These are phyloP conservation scores for Metarhizium humberi DNA, from an alignment of 2,329 filamentous ascomycete genomes.

Conservation along the genomic window DNA sequence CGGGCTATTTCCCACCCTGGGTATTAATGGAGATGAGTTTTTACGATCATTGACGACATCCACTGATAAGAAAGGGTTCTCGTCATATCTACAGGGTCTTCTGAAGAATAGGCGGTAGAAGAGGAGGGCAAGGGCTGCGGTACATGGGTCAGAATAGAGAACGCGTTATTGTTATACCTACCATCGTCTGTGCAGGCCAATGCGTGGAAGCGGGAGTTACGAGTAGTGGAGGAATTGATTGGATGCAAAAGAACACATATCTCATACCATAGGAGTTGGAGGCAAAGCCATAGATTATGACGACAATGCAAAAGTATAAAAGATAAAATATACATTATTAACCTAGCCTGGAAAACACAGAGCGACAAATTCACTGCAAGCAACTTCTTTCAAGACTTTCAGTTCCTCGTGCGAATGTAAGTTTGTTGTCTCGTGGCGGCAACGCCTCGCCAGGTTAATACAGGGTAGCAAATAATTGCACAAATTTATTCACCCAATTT, in stretches of 20 bases:
- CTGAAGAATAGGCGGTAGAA: constrained; percentile 35
- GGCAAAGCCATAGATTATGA: neutral
- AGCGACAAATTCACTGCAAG: neutral
- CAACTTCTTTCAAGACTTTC: too few species aligned
- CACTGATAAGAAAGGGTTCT: constrained; percentile 51
- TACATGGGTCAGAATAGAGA: neutral
- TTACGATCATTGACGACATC: constrained; percentile 48
- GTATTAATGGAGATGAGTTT: constrained; percentile 52
- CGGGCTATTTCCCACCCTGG: constrained; percentile 54
- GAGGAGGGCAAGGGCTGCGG: neutral
- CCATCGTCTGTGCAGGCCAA: neutral
- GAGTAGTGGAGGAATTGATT: neutral
- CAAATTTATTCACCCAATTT: neutral
- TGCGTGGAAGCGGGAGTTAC: neutral
- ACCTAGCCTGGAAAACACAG: neutral
- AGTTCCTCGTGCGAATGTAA: too few species aligned
- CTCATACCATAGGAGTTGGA: constrained; percentile 1
- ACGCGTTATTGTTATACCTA: neutral
- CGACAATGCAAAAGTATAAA: neutral
- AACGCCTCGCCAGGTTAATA: neutral
- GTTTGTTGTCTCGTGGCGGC: too few species aligned
- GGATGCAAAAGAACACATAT: neutral
- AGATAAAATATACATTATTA: neutral
- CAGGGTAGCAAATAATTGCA: neutral
- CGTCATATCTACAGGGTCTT: constrained; percentile 53